These are phyloP conservation scores for Epichloe amarillans DNA, from an alignment of 2,329 filamentous ascomycete genomes.

Conservation along the genomic window DNA sequence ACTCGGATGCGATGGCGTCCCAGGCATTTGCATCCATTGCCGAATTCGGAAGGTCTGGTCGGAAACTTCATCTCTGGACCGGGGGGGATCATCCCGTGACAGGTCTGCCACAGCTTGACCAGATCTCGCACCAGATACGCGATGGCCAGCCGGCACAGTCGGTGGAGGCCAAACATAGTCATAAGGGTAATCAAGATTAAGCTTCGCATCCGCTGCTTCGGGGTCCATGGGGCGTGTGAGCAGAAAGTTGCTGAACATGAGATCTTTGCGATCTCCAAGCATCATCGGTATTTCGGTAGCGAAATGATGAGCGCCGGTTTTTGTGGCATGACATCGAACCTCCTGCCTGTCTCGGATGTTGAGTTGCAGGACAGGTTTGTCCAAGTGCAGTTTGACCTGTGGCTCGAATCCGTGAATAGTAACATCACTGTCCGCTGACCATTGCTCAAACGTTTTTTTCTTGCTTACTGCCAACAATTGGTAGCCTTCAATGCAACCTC, in stretches of 20 bases:
- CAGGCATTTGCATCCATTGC: slow-evolving; percentile 59
- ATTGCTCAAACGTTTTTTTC: slow-evolving; percentile 41
- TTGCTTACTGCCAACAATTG: slow-evolving; percentile 54
- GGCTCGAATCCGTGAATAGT: slow-evolving; percentile 64
- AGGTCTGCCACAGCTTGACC: slow-evolving; percentile 13
- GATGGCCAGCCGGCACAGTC: slow-evolving; percentile 49
- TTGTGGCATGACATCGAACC: slow-evolving; percentile 9
- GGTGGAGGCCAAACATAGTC: slow-evolving; percentile 63
- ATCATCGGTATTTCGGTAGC: slow-evolving; percentile 40
- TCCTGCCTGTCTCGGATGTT: slow-evolving; percentile 15
- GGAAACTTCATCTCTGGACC: slow-evolving; percentile 44
- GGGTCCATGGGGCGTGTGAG: slow-evolving; percentile 40
- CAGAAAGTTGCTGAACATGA: slow-evolving; percentile 54
- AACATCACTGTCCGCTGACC: slow-evolving; percentile 51
- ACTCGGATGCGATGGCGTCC: slow-evolving; percentile 15
- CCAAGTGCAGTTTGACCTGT: slow-evolving; percentile 54
- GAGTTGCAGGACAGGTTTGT: slow-evolving; percentile 56
- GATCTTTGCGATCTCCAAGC: slow-evolving; percentile 29
- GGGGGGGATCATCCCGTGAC: slow-evolving; percentile 23
- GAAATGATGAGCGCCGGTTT: slow-evolving; percentile 25
- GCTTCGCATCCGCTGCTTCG: slow-evolving; percentile 20
- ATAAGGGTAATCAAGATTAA: slow-evolving; percentile 26
- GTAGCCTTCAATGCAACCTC: slow-evolving; percentile 70
- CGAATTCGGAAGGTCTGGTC: slow-evolving; percentile 60
- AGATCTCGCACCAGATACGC: slow-evolving; percentile 26